Percentiles rank a stretch among this genome's conserved stretches.
Evolutionary conservation across 495 filamentous ascomycete genomes (phyloP).

Genomic region (Aspergillus sparsus): DNA sequence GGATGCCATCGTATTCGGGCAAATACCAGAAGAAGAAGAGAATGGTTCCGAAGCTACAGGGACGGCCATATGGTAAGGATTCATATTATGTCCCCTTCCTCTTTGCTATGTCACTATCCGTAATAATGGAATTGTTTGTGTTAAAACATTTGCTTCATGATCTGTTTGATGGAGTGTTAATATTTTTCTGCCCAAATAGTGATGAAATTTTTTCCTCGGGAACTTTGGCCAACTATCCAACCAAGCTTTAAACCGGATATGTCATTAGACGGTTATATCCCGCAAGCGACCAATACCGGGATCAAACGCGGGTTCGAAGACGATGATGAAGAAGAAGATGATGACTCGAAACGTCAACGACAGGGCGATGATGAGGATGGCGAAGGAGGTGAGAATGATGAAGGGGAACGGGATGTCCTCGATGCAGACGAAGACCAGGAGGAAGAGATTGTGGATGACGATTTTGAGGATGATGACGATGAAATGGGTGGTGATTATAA

Average conservation of each 20-base stretch:
- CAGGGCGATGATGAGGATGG: conserved; percentile 41
- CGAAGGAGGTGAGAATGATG: conserved; percentile 35
- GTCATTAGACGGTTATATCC: conserved; percentile 35
- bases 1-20: conserved; percentile 59
- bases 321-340: conserved; percentile 47
- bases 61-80: conserved; percentile 51
- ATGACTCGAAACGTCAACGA: conserved; percentile 32
- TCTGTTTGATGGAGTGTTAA: not conserved
- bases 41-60: conserved; percentile 50
- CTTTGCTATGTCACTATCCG: not conserved
- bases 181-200: conserved; percentile 34
- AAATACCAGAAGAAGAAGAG: conserved; percentile 57
- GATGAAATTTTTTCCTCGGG: conserved; percentile 57
- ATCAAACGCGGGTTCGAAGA: conserved; percentile 49
- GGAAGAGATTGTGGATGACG: conserved; percentile 57
- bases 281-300: conserved; percentile 23
- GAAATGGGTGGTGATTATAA: conserved; percentile 63
- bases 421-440: conserved; percentile 52
- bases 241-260: conserved; percentile 45
- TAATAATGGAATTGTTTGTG: too few relatives aligned
- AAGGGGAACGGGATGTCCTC: conserved; percentile 33
- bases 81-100: not conserved
- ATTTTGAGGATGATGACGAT: conserved; percentile 58
- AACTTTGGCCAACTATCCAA: conserved; percentile 54
- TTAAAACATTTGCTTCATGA: not conserved